Conservation (phyloP, 805 yeast species). For the Millerago galiae region DNA sequence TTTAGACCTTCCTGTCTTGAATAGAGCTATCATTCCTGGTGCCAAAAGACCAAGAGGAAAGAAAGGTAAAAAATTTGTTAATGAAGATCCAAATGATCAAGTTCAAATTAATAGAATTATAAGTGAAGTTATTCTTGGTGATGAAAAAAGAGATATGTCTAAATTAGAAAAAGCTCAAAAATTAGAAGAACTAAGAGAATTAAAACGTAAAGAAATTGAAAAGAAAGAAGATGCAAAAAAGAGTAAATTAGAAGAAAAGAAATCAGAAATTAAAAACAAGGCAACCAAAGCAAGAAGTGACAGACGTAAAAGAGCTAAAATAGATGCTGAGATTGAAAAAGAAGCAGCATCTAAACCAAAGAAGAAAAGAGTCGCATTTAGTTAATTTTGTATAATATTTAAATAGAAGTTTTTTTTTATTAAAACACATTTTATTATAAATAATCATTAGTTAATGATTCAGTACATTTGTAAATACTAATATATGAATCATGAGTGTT, state of each 20-base stretch:
- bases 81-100: constrained; percentile 49
- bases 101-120: constrained; percentile 61
- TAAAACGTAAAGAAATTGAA: constrained; percentile 83
- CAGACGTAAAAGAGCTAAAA: constrained; percentile 52
- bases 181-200: constrained; percentile 82
- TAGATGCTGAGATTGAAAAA: constrained; percentile 18
- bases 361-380: constrained; percentile 44
- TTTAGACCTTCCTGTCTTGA: constrained; percentile 70
- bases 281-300: constrained; percentile 62
- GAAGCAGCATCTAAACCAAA: constrained; percentile 19
- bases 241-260: constrained; percentile 67
- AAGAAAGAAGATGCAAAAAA: constrained; percentile 68
- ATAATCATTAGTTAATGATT: constrained; percentile 12
- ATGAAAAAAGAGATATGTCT: constrained; percentile 75
- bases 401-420: background rate
- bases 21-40: constrained; percentile 83
- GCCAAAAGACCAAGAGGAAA: constrained; percentile 71
- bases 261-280: constrained; percentile 66
- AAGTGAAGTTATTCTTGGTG: constrained; percentile 73
- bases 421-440: background rate
- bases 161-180: constrained; percentile 86
- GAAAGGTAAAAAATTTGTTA: constrained; percentile 77
- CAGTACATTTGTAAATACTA: constrained; percentile 51
- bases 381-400: constrained; percentile 20
- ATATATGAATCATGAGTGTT: constrained; percentile 73